Evolutionary conservation across 2,329 filamentous ascomycete genomes (phyloP).

Genomic region (Acarospora socialis): DNA sequence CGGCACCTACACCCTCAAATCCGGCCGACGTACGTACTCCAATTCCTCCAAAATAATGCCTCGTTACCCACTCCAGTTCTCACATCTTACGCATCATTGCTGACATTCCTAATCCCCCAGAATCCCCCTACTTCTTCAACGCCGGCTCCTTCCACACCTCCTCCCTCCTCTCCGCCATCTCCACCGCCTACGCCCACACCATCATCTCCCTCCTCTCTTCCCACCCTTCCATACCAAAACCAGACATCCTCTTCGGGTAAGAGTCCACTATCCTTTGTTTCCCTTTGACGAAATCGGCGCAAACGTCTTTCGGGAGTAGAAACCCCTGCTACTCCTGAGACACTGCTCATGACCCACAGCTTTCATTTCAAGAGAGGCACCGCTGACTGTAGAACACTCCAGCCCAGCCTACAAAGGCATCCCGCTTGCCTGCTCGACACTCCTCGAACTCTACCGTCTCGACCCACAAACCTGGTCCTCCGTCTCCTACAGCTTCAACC

Average conservation of each 20-base stretch:
- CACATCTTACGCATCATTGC: too few relatives aligned
- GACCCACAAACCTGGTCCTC: constrained; percentile 51
- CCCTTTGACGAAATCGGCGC: too few relatives aligned
- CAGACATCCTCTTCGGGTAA: constrained; percentile 88
- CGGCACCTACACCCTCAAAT: constrained; percentile 81
- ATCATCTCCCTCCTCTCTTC: constrained; percentile 37
- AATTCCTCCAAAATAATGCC: constrained; percentile 11
- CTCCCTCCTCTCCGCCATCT: constrained; percentile 61
- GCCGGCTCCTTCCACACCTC: constrained; percentile 80
- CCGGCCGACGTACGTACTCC: too few relatives aligned
- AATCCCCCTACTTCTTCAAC: constrained; percentile 96
- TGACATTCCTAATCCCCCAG: constrained; percentile 8
- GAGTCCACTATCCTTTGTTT: too few relatives aligned
- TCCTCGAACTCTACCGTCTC: constrained; percentile 59
- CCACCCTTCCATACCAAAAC: constrained; percentile 30
- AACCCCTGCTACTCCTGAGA: too few relatives aligned
- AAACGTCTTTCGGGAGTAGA: too few relatives aligned
- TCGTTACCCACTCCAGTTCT: constrained; percentile 16
- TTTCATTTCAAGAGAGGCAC: too few relatives aligned
- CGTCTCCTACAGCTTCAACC: constrained; percentile 78
- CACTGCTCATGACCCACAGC: too few relatives aligned
- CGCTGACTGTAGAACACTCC: too few relatives aligned
- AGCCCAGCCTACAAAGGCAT: constrained; percentile 94
- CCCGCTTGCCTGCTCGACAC: constrained; percentile 65
- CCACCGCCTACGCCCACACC: constrained; percentile 62